phyloP scores from a whole-genome alignment of 2,329 filamentous ascomycete species.

The Pseudogymnoascus sp. region DNA sequence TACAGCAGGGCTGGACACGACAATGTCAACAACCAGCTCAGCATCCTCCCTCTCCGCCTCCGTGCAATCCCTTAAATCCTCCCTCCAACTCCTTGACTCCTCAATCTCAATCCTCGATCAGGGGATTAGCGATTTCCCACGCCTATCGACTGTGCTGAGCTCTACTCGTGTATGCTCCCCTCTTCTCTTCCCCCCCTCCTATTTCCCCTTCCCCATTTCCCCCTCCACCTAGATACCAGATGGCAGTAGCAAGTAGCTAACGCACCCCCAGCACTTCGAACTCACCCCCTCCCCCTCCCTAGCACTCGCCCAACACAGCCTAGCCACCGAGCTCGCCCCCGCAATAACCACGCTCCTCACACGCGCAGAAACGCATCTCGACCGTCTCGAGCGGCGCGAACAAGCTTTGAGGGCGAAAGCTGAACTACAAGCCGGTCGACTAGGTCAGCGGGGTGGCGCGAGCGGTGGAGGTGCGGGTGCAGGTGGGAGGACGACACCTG shows the following conservation, averaged over 20 bases:
- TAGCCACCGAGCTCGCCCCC: slow-evolving; percentile 64
- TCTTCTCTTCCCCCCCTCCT: neutral
- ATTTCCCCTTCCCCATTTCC: neutral
- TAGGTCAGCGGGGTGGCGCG: slow-evolving; percentile 37
- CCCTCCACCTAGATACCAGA: no score
- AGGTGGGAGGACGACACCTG: slow-evolving; percentile 37
- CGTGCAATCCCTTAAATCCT: slow-evolving; percentile 31
- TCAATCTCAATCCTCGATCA: slow-evolving; percentile 23
- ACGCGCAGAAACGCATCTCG: slow-evolving; percentile 55
- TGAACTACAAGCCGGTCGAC: slow-evolving; percentile 56
- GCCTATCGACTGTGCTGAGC: slow-evolving; percentile 29
- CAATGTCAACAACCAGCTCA: slow-evolving; percentile 10
- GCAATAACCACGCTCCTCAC: slow-evolving; percentile 57
- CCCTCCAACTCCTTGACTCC: slow-evolving; percentile 31
- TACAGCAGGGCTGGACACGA: no score
- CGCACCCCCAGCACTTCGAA: slow-evolving; percentile 56
- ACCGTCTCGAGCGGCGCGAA: slow-evolving; percentile 59
- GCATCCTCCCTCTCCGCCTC: slow-evolving; percentile 28
- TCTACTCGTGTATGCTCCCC: slow-evolving; percentile 27
- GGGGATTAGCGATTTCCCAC: slow-evolving; percentile 28
- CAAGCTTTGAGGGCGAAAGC: slow-evolving; percentile 56
- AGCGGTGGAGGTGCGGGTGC: slow-evolving; percentile 37
- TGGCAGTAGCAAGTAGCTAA: no score
- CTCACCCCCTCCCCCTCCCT: slow-evolving; percentile 60
- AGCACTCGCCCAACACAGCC: slow-evolving; percentile 53